Evolutionary conservation across 805 yeast genomes (phyloP), one percentile per base, ranked within the genome.

Genomic region (Candida dendrica): DNA sequence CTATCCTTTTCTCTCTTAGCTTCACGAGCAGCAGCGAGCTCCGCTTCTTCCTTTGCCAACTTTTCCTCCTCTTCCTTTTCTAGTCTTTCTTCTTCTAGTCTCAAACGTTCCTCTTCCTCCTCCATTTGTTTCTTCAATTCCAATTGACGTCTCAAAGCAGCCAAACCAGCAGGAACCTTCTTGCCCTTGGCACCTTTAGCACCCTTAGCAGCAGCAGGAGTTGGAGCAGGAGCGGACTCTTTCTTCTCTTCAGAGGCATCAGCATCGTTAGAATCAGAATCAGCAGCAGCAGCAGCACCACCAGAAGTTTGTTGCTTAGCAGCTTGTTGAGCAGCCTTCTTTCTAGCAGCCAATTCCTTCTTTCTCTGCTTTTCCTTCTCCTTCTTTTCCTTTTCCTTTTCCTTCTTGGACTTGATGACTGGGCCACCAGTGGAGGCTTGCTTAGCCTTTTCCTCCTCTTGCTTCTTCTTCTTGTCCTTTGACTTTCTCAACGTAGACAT

Each of bases 301-400:
- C 26, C 50, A 30, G 40, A 39, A 16, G 36, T 55, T 14, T 74
- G 75, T 48, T 74, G 75, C 51, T 74, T 77, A 50, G 72, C 76
- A 51, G 74, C 77, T 65, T 77, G 74, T 53, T 72, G 72, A 18
- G 77, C 79, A 51, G 76, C 81, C 65, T 88, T 89, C 77, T 88
- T 89, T 66, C 79, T 83, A 42, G 81, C 84, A 36, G 96, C 95
- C 46, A 80, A 77, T 53, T 87, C 95, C 68, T 87, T 89, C 82
- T 91, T 91, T 64, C 81, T 75, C 53, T 82, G 86, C 72, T 91
- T 91, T 60, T 85, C 95, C 50, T 77, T 79, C 63, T 90, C 96
- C 64, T 91, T 95, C 79, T 86, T 87, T 65, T 93, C 95, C 69
- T 82, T 90, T 69, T 91, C 95, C 67, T 84, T 85, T 58, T 85